Evolutionary conservation across 2,329 filamentous ascomycete species (phyloP), one percentile per base, ranked within the genome.

Genomic region (Amauroascus niger): DNA sequence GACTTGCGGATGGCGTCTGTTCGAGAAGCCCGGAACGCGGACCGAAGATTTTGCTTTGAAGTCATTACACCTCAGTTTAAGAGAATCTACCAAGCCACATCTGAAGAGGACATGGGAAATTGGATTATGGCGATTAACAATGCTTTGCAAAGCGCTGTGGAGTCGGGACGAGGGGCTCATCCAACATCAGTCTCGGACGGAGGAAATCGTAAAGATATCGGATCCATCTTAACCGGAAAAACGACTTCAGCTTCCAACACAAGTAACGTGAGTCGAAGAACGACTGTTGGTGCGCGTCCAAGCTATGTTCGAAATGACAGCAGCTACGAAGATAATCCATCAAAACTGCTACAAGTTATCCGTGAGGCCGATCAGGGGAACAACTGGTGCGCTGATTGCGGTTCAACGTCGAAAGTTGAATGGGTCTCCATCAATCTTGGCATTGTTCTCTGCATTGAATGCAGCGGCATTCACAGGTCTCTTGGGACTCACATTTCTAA

Each of bases 371-470:
- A 98, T 64, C 86, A 95, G 63, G 90, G 88, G 39, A 98, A 98
- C 69, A 85, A 82, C 61, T 87, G 86, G 79, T 98, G 93, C 67
- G 93, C 93, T 14, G 93, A 98, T 68, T 98, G 93, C 65, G 87
- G 88, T 9, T 94, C 89, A 6, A 85, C 86, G 32, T 81, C 83
- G 64, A 97, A 96, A 73, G 90, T 95, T 20, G 93, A 98, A 69
- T 98, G 93, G 93, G 93, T 97, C 26, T 97, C 93, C 0, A 95
- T 98, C 71, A 98, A 98, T 64, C 78, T 98, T 3, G 93, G 88
- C 44, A 95, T 98, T 56, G 84, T 98, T 52, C 79, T 98, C 18
- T 98, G 93, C 72, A 96, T 96, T 66, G 91, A 98, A 69, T 98
- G 93, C 71, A 95, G 90, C 66, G 93, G 93, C 58, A 96, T 98